Base-by-base conservation (phyloP, 192 early-diverging fungal species). In the Linnemannia hyalina region DNA sequence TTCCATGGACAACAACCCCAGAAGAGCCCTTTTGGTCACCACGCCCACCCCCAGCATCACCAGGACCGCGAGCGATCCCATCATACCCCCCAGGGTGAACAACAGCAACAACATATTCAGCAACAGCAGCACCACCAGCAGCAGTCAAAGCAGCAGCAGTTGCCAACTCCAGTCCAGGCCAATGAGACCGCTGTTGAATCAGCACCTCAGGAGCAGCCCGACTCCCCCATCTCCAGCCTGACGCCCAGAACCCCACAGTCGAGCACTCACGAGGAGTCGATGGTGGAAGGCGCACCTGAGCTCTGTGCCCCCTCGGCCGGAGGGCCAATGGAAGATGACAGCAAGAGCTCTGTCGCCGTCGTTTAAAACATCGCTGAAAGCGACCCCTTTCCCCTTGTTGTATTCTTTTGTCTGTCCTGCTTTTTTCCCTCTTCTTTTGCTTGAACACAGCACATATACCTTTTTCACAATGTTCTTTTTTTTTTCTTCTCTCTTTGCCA, bases 201-300 rank as follows among this genome's bases (percentile, higher is more conserved):
- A 49, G 70, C 41, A 35, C 15, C 44, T 0, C 81, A 72, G 55
- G 82, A 85, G 73, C 82, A 60, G 35, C 36, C 73, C 2, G 82
- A 85, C 40, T 85, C 82, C 26, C 82, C 82, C 38, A 80, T 80
- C 73, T 85, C 82, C 1, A 85, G 77, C 74, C 74, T 78, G 29
- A 85, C 82, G 35, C 82, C 82, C 26, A 75, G 82, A 55, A 85
- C 82, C 35, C 82, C 82, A 10, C 82, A 78, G 22, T 70, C 77
- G 10, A 71, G 46, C 32, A 72, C 77, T 10, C 68, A 74, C 13
- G 82, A 85, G 65, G 82, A 78, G n/a, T 49, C 77, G 23, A 73
- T 76, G 70, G 76, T 29, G 1, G 65, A 47, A 7, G 74, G 69
- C n/a, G 60, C 63, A 32, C 5, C 81, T 23, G 83, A 80, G 18